phyloP scores from a whole-genome alignment of 257 asterid genomes.

The Galeopsis tetrahit region DNA sequence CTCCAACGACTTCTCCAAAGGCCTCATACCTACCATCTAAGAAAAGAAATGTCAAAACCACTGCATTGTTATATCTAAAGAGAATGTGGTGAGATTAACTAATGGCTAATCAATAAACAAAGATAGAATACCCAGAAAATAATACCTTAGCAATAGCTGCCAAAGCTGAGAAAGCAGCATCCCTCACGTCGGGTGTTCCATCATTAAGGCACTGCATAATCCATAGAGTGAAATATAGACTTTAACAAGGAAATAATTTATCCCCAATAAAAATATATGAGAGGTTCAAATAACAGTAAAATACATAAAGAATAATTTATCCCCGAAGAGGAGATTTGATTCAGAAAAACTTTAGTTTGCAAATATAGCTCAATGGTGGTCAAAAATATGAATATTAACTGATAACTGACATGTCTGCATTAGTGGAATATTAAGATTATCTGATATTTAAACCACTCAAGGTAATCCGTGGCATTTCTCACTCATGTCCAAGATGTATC shows the following conservation, averaged over 20 bases:
- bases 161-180: slow-evolving; percentile 97
- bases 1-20: slow-evolving; percentile 89
- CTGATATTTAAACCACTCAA: slow-evolving; percentile 11
- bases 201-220: slow-evolving; percentile 83
- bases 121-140: slow-evolving; percentile 27
- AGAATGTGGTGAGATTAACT: slow-evolving; percentile 4
- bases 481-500: slow-evolving; percentile 18
- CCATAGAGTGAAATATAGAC: slow-evolving; percentile 26
- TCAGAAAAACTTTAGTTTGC: not conserved
- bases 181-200: slow-evolving; percentile 99
- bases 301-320: not conserved
- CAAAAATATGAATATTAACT: slow-evolving; percentile 1
- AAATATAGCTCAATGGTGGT: not conserved
- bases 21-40: slow-evolving; percentile 98
- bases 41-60: slow-evolving; percentile 23
- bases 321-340: not conserved
- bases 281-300: not conserved
- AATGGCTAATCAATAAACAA: slow-evolving; percentile 17
- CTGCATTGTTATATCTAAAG: not conserved
- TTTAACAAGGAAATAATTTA: slow-evolving; percentile 16
- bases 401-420: not conserved
- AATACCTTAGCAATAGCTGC: slow-evolving; percentile 94
- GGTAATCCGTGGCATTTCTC: slow-evolving; percentile 1
- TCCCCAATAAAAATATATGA: not conserved
- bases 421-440: not conserved